Evolutionary conservation across 2,329 filamentous ascomycete genomes (phyloP).

Genomic region (Pestalotiopsis sp.): DNA sequence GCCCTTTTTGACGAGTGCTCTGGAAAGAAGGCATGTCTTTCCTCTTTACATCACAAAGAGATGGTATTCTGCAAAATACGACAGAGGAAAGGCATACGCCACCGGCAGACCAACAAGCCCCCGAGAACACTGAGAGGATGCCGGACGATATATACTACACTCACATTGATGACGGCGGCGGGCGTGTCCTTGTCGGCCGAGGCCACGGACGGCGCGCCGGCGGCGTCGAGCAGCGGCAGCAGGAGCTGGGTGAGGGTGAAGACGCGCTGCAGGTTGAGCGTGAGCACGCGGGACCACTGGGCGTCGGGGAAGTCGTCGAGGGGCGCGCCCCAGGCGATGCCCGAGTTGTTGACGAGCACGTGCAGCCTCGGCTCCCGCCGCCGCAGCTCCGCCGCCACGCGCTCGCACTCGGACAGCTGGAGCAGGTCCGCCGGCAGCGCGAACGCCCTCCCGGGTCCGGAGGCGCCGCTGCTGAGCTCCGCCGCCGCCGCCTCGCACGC

Average conservation of each 20-base stretch:
- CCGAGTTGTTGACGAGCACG: slow-evolving; percentile 68
- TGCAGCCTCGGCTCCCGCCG: slow-evolving; percentile 56
- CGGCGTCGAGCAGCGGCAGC: slow-evolving; percentile 59
- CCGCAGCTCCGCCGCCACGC: slow-evolving; percentile 53
- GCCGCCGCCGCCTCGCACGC: slow-evolving; percentile 58
- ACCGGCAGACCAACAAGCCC: too few relatives aligned
- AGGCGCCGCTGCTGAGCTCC: slow-evolving; percentile 57
- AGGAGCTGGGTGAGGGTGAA: slow-evolving; percentile 67
- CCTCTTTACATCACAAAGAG: too few relatives aligned
- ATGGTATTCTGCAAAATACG: too few relatives aligned
- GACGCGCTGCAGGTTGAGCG: slow-evolving; percentile 69
- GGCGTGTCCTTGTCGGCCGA: slow-evolving; percentile 40
- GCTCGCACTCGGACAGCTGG: slow-evolving; percentile 56
- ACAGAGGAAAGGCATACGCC: too few relatives aligned
- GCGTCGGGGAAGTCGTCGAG: slow-evolving; percentile 61
- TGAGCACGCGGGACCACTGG: slow-evolving; percentile 62
- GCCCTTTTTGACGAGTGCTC: neutral
- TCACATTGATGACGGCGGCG: slow-evolving; percentile 58
- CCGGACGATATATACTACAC: neutral
- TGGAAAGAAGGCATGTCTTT: neutral
- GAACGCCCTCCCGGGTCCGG: slow-evolving; percentile 54
- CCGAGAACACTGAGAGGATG: too few relatives aligned
- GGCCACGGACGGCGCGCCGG: slow-evolving; percentile 30
- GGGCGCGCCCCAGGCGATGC: slow-evolving; percentile 64
- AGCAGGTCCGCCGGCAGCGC: slow-evolving; percentile 68